phyloP scores from a whole-genome alignment of 768 basidiomycete species.

The Mycena pura region DNA sequence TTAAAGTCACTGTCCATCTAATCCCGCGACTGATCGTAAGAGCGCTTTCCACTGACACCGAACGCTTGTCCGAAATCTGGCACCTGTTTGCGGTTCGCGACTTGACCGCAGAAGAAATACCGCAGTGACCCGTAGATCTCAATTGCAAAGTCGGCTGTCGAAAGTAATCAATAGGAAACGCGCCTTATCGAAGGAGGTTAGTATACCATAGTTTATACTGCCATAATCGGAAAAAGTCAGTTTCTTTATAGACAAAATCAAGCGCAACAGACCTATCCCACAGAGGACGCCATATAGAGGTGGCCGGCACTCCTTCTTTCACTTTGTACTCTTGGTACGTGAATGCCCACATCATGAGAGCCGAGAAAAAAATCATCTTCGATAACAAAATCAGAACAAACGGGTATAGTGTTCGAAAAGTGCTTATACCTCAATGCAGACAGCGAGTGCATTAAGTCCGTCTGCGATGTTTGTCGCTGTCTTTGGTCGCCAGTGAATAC shows the following conservation, averaged over 20 bases:
- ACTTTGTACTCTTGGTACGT: slow-evolving; percentile 67
- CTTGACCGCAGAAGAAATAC: slow-evolving; percentile 49
- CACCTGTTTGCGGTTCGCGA: slow-evolving; percentile 4
- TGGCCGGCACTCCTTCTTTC: slow-evolving; percentile 48
- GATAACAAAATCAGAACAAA: background rate
- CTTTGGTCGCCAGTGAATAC: background rate
- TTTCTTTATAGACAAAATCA: slow-evolving; percentile 16
- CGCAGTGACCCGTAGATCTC: slow-evolving; percentile 60
- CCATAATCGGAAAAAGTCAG: slow-evolving; percentile 18
- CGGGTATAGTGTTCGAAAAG: slow-evolving; percentile 1
- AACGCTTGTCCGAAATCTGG: slow-evolving; percentile 34
- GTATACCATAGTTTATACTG: slow-evolving; percentile 44
- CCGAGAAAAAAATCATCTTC: background rate
- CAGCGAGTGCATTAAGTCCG: slow-evolving; percentile 82
- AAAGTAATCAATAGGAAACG: background rate
- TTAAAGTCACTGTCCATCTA: background rate
- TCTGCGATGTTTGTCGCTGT: slow-evolving; percentile 84
- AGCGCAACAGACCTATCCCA: slow-evolving; percentile 63
- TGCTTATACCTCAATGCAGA: slow-evolving; percentile 75
- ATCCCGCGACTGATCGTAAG: background rate
- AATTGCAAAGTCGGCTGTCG: slow-evolving; percentile 56
- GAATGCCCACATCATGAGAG: slow-evolving; percentile 84
- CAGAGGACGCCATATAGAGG: slow-evolving; percentile 71
- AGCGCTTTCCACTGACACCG: slow-evolving; percentile 11
- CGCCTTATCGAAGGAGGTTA: background rate